Base-by-base conservation (phyloP, 1,284 basidiomycete species). In the Omphalotus olearius region DNA sequence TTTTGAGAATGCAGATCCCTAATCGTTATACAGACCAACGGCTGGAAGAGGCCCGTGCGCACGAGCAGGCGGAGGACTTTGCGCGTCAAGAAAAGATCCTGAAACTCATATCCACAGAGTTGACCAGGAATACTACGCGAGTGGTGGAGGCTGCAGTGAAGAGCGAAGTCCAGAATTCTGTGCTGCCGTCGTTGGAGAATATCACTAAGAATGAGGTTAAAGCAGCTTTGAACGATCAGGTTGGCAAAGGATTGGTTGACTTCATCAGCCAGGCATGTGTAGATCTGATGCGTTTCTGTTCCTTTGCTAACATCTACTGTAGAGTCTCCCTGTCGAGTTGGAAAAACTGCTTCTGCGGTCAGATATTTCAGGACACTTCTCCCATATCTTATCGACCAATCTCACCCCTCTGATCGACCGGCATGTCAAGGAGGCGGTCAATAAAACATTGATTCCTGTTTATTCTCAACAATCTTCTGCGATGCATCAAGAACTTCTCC, bases 111-210 rank as follows among this genome's bases (percentile, higher is more conserved):
- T 91, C 88, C 14, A 88, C 79, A 1, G 88, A 91, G 65, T 72
- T 92, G 49, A 91, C 86, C 6, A 82, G 83, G 70, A 91, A 91
- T 61, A 92, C 89, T 6, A 88, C 87, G 5, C 79, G 86, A 10
- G 86, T 92, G 38, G 88, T 93, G 40, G 89, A 92, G 68, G 77
- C 83, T 72, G 88, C 89, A 7, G 85, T 93, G 60, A 90, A 88
- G 71, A 74, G 72, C 48, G 88, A 91, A 65, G 83, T 92, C 11
- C 85, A 87, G 63, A 83, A 77, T 60, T 88, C 86, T 0, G 88
- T 93, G 11, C 71, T 91, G 14, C 90, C 89, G 10, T 80, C 87
- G 11, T 71, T 93, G 23, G 85, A 89, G 66, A 81, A 72, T 54
- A 89, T 91, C 64, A 90, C 86, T 17, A 85, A 82, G 68, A 80